Base-by-base conservation (phyloP, 192 early-diverging fungal genomes). In the Coemansia sp. region DNA sequence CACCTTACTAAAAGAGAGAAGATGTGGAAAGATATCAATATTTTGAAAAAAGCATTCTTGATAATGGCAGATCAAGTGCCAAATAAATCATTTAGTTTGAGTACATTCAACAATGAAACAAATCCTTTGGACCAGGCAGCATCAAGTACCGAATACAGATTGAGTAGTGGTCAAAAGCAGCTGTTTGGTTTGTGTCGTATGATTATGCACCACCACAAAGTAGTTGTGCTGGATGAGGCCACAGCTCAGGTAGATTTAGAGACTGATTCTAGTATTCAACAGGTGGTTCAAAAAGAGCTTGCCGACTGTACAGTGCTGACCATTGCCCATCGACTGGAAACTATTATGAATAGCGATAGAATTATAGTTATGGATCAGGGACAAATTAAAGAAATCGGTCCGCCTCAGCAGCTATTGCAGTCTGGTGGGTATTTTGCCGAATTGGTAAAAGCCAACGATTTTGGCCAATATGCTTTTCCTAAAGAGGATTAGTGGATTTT, bases 161-260 rank as follows among this genome's bases (percentile, higher is more conserved):
- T 83, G 47, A 70, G 71, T 27, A 54, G 63, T n/a, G 74, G 88
- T 7, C 87, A 89, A 69, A 69, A 75, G 25, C 87, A 89, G 69
- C 79, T 89, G 23, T 57, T 90, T 43, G 81, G 78, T 58, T 73
- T 90, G 37, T 86, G 86, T 6, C 68, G 86, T 14, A 72, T 84
- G 29, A 58, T 89, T 47, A 65, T 90, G 43, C 25, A 62, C 43
- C 68, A 60, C 21, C 84, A 84, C 58, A 62, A 79, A 10, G 73
- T 89, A 9, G 50, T 90, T n/a, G 59, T 88, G 27, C 62, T 89
- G 62, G 89, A 90, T 48, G 89, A 90, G 58, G 89, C 19, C 19
- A 21, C 19, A 21, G 19, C 19, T 21, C 19, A 21, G 0, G 19
- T 21, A 21, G 19, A 21, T 0, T 0, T 21, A 21, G 0, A 21